Conservation (phyloP, 495 filamentous ascomycete species). For the Penicillium cinerascens region DNA sequence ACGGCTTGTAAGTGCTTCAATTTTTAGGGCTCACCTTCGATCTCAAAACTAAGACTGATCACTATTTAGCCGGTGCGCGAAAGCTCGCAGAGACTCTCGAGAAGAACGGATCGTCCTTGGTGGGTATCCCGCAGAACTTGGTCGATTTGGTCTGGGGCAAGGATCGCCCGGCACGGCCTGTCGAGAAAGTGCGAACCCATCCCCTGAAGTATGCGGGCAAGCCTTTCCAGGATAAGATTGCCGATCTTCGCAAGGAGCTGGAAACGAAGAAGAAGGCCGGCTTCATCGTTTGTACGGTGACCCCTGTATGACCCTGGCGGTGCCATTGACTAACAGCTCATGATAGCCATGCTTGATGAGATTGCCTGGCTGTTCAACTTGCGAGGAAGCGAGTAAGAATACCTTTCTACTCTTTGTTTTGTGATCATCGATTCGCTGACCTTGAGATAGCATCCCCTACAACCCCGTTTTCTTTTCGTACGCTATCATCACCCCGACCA, state of each 20-base stretch:
- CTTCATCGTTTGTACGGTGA: constrained; percentile 71
- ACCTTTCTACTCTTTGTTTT: neutral
- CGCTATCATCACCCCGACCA: constrained; percentile 77
- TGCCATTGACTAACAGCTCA: constrained; percentile 15
- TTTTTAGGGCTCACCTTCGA: neutral
- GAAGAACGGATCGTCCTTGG: constrained; percentile 73
- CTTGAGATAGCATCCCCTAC: constrained; percentile 74
- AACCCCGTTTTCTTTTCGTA: constrained; percentile 99
- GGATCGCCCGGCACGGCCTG: constrained; percentile 68
- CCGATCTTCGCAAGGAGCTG: constrained; percentile 83
- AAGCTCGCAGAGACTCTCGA: constrained; percentile 85
- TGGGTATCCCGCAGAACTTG: constrained; percentile 72
- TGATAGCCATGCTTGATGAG: constrained; percentile 81
- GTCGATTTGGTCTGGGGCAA: constrained; percentile 84
- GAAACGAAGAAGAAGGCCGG: constrained; percentile 86
- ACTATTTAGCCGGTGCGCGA: constrained; percentile 61
- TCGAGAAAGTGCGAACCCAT: constrained; percentile 69
- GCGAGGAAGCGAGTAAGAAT: constrained; percentile 77
- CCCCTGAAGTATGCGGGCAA: constrained; percentile 77
- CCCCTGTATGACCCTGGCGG: neutral
- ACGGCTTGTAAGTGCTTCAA: constrained; percentile 56
- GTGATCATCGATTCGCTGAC: constrained; percentile 6
- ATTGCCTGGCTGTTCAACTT: constrained; percentile 98
- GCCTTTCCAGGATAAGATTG: constrained; percentile 75
- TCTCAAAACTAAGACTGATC: constrained; percentile 11